These are phyloP conservation scores for Epichloe elymi DNA, from an alignment of 2,329 filamentous ascomycete species.

Conservation along the genomic window DNA sequence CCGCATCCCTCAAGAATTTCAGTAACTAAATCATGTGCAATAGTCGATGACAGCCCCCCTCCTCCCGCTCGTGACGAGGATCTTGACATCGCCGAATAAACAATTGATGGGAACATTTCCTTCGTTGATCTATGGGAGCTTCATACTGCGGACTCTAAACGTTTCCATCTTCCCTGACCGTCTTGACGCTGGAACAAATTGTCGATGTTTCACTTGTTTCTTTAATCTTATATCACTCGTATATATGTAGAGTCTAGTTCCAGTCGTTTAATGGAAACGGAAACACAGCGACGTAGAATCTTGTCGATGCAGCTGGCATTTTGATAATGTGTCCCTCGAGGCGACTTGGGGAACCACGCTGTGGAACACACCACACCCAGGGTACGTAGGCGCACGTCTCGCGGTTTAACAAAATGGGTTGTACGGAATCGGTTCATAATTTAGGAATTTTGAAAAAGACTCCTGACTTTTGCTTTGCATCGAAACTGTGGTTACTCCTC, in stretches of 20 bases:
- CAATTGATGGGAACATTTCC: not conserved
- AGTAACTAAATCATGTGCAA: not conserved
- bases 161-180: conserved; percentile 8
- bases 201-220: not conserved
- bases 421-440: conserved; percentile 5
- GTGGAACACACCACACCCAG: not conserved
- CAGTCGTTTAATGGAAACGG: conserved; percentile 11
- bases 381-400: conserved; percentile 4
- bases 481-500: not conserved
- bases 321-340: conserved; percentile 1
- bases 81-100: conserved; percentile 79
- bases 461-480: not conserved
- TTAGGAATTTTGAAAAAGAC: not conserved
- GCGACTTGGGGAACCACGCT: conserved; percentile 1
- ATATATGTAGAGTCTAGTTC: conserved; percentile 9
- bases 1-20: not conserved
- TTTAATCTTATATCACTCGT: conserved; percentile 5
- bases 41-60: conserved; percentile 53
- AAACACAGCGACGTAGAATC: conserved; percentile 13
- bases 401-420: conserved; percentile 5
- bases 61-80: conserved; percentile 73
- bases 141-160: conserved; percentile 4
- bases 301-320: conserved; percentile 3
- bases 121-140: not conserved
- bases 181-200: conserved; percentile 5